These are phyloP conservation scores for Elymus sibiricus DNA, from an alignment of 176 grass and related monocot species.

Conservation along the genomic window DNA sequence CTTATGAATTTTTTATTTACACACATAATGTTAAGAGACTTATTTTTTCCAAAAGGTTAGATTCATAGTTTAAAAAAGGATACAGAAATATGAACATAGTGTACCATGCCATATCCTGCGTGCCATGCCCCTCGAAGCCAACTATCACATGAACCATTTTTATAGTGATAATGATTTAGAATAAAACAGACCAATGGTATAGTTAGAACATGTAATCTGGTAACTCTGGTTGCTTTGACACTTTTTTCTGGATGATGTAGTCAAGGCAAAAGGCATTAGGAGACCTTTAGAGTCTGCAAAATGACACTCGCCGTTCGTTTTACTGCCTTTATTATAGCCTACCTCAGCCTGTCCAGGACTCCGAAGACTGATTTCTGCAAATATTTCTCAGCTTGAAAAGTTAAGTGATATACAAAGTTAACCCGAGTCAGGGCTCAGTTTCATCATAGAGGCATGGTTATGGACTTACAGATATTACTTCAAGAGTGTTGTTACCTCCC, in stretches of 20 bases:
- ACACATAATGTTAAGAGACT: too few relatives aligned
- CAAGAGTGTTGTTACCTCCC: not conserved
- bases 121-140: too few relatives aligned
- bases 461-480: too few relatives aligned
- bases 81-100: too few relatives aligned
- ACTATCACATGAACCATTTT: too few relatives aligned
- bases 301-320: constrained; percentile 17
- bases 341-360: not conserved
- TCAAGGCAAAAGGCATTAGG: constrained; percentile 90
- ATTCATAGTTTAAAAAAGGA: too few relatives aligned
- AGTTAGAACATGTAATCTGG: not conserved
- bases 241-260: constrained; percentile 39
- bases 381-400: constrained; percentile 79
- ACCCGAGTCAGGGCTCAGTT: constrained; percentile 87
- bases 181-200: too few relatives aligned
- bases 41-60: too few relatives aligned
- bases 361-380: not conserved
- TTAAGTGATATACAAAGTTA: constrained; percentile 94
- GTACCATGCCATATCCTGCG: too few relatives aligned
- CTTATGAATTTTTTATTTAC: too few relatives aligned
- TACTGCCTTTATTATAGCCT: not conserved
- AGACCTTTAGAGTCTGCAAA: constrained; percentile 79
- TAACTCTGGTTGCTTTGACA: constrained; percentile 14
- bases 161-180: too few relatives aligned
- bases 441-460: constrained; percentile 88